Percentiles rank a stretch among this genome's conserved stretches.
Evolutionary conservation across 192 early-diverging fungal genomes (phyloP).

Genomic region (Cetraspora pellucida): DNA sequence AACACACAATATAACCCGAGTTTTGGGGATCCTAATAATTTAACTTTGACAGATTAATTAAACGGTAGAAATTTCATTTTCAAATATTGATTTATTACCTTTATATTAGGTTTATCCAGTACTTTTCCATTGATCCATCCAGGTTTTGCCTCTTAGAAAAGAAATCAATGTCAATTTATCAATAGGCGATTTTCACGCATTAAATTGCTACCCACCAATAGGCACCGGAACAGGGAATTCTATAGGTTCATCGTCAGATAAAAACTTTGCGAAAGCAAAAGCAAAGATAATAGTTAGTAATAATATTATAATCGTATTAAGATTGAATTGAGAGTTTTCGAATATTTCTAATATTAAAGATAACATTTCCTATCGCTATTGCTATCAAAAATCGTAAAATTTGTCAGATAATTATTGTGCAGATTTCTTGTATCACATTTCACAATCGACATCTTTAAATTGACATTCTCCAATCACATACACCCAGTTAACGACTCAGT

Average conservation of each 20-base stretch:
- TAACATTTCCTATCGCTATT: too few relatives aligned
- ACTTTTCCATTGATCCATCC: constrained; percentile 54
- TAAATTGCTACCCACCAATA: neutral
- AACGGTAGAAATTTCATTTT: neutral
- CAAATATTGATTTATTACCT: constrained; percentile 39
- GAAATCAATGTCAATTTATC: neutral
- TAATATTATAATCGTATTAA: too few relatives aligned
- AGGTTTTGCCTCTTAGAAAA: constrained; percentile 46
- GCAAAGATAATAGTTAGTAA: too few relatives aligned
- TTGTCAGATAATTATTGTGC: too few relatives aligned
- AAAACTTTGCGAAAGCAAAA: neutral
- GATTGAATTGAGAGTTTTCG: too few relatives aligned
- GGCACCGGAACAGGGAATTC: neutral
- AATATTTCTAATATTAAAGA: too few relatives aligned
- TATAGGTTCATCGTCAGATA: neutral
- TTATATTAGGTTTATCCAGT: constrained; percentile 49
- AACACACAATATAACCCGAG: constrained; percentile 71
- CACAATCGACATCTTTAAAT: too few relatives aligned
- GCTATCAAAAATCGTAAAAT: too few relatives aligned
- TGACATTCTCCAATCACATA: too few relatives aligned
- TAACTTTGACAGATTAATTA: neutral
- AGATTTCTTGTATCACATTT: too few relatives aligned
- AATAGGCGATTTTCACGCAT: neutral
- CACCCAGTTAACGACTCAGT: too few relatives aligned
- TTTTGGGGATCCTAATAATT: constrained; percentile 45